Evolutionary conservation across 306 rosid species (phyloP).

Genomic region (Malus orientalis): DNA sequence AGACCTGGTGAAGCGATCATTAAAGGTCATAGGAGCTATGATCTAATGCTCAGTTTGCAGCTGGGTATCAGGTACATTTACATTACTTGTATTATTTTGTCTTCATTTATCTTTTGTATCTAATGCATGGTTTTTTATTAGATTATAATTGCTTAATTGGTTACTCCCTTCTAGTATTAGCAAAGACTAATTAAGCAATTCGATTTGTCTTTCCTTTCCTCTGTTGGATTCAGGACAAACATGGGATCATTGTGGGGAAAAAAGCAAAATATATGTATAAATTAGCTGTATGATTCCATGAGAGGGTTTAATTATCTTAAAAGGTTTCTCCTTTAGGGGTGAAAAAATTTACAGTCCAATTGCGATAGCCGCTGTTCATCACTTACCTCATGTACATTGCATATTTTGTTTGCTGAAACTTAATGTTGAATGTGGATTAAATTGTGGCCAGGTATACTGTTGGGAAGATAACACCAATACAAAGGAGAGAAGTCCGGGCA

Average conservation of each 20-base stretch:
- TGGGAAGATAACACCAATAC: slow-evolving; percentile 96
- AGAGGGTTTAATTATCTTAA: slow-evolving; percentile 9
- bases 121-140: background rate
- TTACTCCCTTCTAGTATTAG: background rate
- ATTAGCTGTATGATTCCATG: background rate
- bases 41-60: slow-evolving; percentile 96
- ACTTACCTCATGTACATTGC: slow-evolving; percentile 4
- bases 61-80: slow-evolving; percentile 85
- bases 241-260: background rate
- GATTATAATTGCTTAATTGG: background rate
- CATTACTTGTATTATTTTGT: slow-evolving; percentile 1
- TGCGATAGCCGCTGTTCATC: background rate
- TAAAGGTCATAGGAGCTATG: slow-evolving; percentile 96
- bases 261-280: background rate
- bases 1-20: slow-evolving; percentile 92
- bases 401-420: slow-evolving; percentile 15
- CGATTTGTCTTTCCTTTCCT: background rate
- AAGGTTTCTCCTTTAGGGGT: slow-evolving; percentile 12
- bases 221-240: background rate
- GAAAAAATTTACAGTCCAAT: background rate
- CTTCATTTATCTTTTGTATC: background rate
- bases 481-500: slow-evolving; percentile 82
- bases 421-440: slow-evolving; percentile 27
- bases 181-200: background rate
- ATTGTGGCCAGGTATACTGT: slow-evolving; percentile 86